These are phyloP conservation scores for Lodderomyces jiufengensis DNA, from an alignment of 1,139 yeast species.

Conservation along the genomic window DNA sequence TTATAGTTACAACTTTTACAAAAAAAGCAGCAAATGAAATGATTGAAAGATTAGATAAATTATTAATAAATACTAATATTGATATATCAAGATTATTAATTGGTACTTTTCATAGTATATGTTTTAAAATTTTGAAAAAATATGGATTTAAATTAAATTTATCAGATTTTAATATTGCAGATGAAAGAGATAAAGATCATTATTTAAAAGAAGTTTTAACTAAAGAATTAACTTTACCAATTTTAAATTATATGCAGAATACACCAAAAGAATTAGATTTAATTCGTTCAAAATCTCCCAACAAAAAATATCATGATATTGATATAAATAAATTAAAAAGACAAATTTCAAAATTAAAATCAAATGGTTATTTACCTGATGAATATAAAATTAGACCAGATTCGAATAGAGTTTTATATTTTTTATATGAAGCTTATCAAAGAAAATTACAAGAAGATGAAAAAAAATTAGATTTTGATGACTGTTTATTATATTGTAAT, in stretches of 20 bases:
- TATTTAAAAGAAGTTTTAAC: constrained; percentile 43
- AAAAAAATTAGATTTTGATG: constrained; percentile 75
- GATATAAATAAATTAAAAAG: constrained; percentile 37
- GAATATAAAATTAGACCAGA: constrained; percentile 20
- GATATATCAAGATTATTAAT: constrained; percentile 48
- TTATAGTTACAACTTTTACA: constrained; percentile 87
- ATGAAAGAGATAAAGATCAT: constrained; percentile 57
- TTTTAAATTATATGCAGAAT: constrained; percentile 15
- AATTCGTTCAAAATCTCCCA: constrained; percentile 9
- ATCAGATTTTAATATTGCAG: constrained; percentile 54
- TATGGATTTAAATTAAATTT: constrained; percentile 56
- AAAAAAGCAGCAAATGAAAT: constrained; percentile 87
- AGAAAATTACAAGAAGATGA: constrained; percentile 30
- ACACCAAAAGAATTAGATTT: constrained; percentile 10
- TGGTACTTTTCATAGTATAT: constrained; percentile 87
- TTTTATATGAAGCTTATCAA: constrained; percentile 54
- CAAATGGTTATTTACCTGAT: constrained; percentile 41
- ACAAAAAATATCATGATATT: constrained; percentile 24
- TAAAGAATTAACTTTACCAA: constrained; percentile 29
- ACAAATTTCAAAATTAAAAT: constrained; percentile 52
- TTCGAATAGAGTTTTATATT: constrained; percentile 18
- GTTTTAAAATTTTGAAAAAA: constrained; percentile 54
- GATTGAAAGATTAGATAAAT: constrained; percentile 49
- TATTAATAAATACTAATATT: constrained; percentile 36
- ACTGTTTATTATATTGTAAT: constrained; percentile 59